Conservation (phyloP, 768 basidiomycete genomes). For the Kwoniella heveanensis region DNA sequence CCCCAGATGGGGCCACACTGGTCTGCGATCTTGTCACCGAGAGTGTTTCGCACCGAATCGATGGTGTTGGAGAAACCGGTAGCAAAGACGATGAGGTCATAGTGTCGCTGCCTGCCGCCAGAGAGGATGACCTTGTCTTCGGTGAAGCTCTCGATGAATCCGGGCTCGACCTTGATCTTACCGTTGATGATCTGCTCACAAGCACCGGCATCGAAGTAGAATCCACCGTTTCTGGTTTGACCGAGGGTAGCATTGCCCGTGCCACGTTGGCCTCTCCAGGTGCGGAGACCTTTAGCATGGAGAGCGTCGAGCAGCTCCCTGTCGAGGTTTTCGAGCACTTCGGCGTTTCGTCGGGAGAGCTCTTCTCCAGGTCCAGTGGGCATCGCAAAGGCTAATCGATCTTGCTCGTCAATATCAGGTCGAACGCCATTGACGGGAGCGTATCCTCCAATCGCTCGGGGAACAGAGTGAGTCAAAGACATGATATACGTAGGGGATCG, state of each 20-base stretch:
- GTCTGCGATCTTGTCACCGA: conserved; percentile 29
- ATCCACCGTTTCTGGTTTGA: conserved; percentile 32
- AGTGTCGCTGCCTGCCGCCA: conserved; percentile 29
- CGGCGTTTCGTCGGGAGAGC: conserved; percentile 14
- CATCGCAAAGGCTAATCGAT: conserved; percentile 17
- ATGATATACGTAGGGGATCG: conserved; percentile 65
- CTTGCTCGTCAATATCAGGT: conserved; percentile 20
- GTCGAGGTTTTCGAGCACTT: conserved; percentile 13
- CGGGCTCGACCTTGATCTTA: conserved; percentile 38
- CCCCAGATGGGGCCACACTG: conserved; percentile 34
- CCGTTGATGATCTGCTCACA: conserved; percentile 38
- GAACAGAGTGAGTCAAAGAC: conserved; percentile 59
- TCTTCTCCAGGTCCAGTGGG: conserved; percentile 28
- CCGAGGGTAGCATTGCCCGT: conserved; percentile 24
- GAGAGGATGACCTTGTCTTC: conserved; percentile 30
- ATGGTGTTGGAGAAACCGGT: conserved; percentile 41
- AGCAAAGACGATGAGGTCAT: conserved; percentile 36
- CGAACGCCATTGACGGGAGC: conserved; percentile 21
- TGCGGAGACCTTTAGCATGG: conserved; percentile 30
- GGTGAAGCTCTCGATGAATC: conserved; percentile 30
- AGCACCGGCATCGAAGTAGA: conserved; percentile 38
- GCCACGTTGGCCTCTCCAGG: conserved; percentile 30
- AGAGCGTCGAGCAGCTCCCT: conserved; percentile 22
- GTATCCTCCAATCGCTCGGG: conserved; percentile 20
- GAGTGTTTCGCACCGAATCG: conserved; percentile 33